phyloP scores from a whole-genome alignment of 345 rosid genomes.

The Citropsis articulata region DNA sequence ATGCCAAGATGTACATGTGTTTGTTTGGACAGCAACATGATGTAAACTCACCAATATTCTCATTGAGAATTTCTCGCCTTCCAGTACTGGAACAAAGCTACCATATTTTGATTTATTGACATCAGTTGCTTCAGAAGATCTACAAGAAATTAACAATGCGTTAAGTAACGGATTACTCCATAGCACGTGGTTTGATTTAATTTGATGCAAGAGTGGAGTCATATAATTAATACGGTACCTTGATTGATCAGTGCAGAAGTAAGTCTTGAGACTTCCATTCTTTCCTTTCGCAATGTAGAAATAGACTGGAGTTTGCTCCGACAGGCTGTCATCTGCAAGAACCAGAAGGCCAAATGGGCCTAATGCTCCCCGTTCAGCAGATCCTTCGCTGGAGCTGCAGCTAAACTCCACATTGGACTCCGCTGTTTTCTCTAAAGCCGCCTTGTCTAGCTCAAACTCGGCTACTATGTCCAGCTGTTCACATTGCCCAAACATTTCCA shows the following conservation, averaged over 20 bases:
- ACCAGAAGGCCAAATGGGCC: constrained; percentile 92
- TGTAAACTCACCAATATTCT: constrained; percentile 58
- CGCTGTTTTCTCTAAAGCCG: constrained; percentile 34
- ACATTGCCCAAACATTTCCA: constrained; percentile 6
- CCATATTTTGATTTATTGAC: constrained; percentile 57
- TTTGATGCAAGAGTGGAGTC: background rate
- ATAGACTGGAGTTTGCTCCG: constrained; percentile 84
- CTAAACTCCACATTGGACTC: constrained; percentile 46
- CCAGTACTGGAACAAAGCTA: constrained; percentile 58
- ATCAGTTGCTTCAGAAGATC: constrained; percentile 71
- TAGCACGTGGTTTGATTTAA: background rate
- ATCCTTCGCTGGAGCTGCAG: constrained; percentile 51
- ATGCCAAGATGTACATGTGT: background rate
- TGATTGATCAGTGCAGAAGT: constrained; percentile 71
- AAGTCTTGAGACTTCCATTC: constrained; percentile 56
- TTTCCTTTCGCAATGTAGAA: constrained; percentile 64
- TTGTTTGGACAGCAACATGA: background rate
- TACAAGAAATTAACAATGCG: constrained; percentile 13
- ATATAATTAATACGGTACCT: constrained; percentile 35
- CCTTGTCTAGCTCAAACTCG: constrained; percentile 62
- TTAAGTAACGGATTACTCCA: background rate
- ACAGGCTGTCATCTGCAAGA: constrained; percentile 55
- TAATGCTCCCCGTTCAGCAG: constrained; percentile 59
- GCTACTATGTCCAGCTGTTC: constrained; percentile 63
- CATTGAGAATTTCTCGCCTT: constrained; percentile 65